A percentile compares a stretch with the other conserved stretches of the same genome.
These are phyloP conservation scores for Candida endomychidarum DNA, from an alignment of 805 yeast species.

Conservation along the genomic window DNA sequence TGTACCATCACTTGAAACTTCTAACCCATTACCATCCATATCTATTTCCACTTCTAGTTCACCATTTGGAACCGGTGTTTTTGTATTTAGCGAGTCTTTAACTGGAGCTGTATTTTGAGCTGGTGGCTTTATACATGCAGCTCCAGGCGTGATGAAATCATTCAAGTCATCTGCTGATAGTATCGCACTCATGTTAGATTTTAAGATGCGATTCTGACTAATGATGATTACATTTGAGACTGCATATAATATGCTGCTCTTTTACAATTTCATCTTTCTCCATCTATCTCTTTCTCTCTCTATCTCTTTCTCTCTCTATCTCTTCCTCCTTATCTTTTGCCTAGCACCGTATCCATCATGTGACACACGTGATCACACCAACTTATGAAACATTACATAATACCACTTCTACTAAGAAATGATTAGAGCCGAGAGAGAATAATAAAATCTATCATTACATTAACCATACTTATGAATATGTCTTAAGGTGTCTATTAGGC, in stretches of 20 bases:
- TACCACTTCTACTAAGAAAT: too few relatives aligned
- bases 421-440: too few relatives aligned
- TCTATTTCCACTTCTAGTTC: constrained; percentile 60
- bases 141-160: constrained; percentile 92
- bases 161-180: constrained; percentile 87
- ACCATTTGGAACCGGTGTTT: constrained; percentile 23
- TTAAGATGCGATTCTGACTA: constrained; percentile 7
- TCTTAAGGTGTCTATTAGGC: too few relatives aligned
- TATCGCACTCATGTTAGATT: constrained; percentile 65
- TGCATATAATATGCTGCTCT: neutral
- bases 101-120: constrained; percentile 22
- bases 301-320: too few relatives aligned
- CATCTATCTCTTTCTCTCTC: too few relatives aligned
- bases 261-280: too few relatives aligned
- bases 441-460: too few relatives aligned
- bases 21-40: constrained; percentile 58
- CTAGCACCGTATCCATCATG: too few relatives aligned
- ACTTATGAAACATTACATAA: too few relatives aligned
- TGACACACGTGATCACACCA: too few relatives aligned
- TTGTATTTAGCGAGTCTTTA: neutral
- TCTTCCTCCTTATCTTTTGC: too few relatives aligned
- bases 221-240: neutral
- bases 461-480: too few relatives aligned
- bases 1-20: constrained; percentile 62
- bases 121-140: constrained; percentile 87